Evolutionary conservation across 148 eudicot species (phyloP).

Genomic region (Chenopodium formosanum): DNA sequence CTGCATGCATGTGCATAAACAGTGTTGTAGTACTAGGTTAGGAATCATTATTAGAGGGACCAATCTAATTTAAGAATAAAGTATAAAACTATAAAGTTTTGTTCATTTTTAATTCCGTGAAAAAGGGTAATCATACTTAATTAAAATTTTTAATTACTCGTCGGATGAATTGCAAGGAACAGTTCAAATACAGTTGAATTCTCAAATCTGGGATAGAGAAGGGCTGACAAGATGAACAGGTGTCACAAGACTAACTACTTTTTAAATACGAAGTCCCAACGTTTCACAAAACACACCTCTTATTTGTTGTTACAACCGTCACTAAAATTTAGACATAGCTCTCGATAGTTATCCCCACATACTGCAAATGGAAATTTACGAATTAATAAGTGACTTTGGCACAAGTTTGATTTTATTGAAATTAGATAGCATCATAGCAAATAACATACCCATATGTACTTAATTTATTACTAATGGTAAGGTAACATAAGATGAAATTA

Average conservation of each 20-base stretch:
- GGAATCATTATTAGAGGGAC: slow-evolving; percentile 28
- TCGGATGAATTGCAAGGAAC: neutral
- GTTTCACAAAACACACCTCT: neutral
- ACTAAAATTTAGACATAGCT: neutral
- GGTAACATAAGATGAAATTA: no score
- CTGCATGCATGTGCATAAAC: slow-evolving; percentile 2
- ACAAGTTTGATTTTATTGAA: no score
- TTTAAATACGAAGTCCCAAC: neutral
- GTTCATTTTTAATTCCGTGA: neutral
- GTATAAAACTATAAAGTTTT: neutral
- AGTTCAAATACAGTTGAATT: neutral
- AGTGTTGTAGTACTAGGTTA: slow-evolving; percentile 13
- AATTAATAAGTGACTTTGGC: no score
- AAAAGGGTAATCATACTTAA: neutral
- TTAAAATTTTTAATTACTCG: neutral
- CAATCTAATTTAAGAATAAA: slow-evolving; percentile 9
- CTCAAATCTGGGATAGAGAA: neutral
- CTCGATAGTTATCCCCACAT: no score
- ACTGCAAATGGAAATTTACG: no score
- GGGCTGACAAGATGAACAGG: neutral
- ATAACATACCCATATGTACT: no score
- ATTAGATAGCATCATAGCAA: no score
- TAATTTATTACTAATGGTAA: no score
- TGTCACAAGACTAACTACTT: neutral
- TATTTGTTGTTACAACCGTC: neutral